Evolutionary conservation across 768 basidiomycete species (phyloP), one percentile per base, ranked within the genome.

Genomic region (Termitomyces sp.): DNA sequence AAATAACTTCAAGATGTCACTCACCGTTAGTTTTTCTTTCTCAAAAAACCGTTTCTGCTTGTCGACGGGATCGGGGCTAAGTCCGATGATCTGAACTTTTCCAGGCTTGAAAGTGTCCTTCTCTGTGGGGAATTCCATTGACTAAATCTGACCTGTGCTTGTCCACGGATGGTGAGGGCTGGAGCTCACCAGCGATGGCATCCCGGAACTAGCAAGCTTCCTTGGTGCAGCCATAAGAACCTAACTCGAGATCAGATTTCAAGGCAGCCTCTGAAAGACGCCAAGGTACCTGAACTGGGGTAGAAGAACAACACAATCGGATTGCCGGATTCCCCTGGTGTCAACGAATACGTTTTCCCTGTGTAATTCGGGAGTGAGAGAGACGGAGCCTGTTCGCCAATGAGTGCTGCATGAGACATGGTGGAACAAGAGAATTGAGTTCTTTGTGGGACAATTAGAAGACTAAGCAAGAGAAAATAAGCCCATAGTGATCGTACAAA

Each of bases 171-270:
- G 15, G 52, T 29, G 59, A 58, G n/a, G 8, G 15, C 25, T 11
- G 5, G 25, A 34, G 70, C 82, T 59, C 60, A 89, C 89, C 84
- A 40, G 77, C 82, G 47, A 91, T 74, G 3, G 91, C 91, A 75
- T 94, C 89, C 31, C 92, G 83, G 73, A 95, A 93, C 56, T 86
- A 80, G 67, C 91, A 93, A 1, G 88, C 92, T 72, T 94, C 86
- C 67, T 82, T 86, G 17, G 90, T 95, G 72, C 93, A 94, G 5
- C 88, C 91, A 55, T 77, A 86, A 2, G 90, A 84, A 6, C 87
- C 90, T 87, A 56, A 40, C n/a, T 17, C 32, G 38, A 37, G 31
- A 47, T 25, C 14, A 20, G 42, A n/a, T 56, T 57, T 4, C 2
- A 62, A 48, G n/a, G 40, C 32, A 45, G 20, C 36, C 36, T 57